phyloP scores from a whole-genome alignment of 345 rosid species.

The Conringia planisiliqua region DNA sequence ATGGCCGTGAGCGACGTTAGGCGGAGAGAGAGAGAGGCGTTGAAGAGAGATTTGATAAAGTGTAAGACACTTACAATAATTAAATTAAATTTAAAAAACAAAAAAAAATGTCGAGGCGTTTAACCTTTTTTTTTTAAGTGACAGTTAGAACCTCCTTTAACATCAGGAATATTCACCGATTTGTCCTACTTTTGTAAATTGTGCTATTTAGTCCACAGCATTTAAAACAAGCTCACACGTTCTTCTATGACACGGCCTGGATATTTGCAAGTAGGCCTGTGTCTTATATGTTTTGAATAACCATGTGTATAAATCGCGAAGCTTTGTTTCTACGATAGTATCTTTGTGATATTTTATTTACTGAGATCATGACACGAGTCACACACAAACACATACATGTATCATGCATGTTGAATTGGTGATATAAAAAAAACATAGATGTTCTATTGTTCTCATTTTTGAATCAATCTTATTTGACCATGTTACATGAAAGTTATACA shows the following conservation, averaged over 20 bases:
- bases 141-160: constrained; percentile 18
- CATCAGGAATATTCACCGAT: background rate
- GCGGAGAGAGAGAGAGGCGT: constrained; percentile 25
- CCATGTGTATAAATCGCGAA: background rate
- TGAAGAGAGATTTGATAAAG: constrained; percentile 26
- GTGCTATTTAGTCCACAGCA: background rate
- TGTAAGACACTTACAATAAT: background rate
- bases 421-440: no score
- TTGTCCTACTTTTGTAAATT: background rate
- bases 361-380: background rate
- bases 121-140: background rate
- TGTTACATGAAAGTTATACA: no score
- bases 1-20: constrained; percentile 30
- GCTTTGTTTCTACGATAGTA: background rate
- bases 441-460: no score
- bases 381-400: no score
- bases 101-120: background rate
- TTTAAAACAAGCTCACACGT: background rate
- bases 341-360: background rate
- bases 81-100: background rate
- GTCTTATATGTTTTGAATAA: background rate
- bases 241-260: background rate
- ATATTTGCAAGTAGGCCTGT: background rate
- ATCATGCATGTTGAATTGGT: no score
- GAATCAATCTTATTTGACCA: no score